Conservation (phyloP, 495 filamentous ascomycete species). For the Hypomontagnella monticulosa region DNA sequence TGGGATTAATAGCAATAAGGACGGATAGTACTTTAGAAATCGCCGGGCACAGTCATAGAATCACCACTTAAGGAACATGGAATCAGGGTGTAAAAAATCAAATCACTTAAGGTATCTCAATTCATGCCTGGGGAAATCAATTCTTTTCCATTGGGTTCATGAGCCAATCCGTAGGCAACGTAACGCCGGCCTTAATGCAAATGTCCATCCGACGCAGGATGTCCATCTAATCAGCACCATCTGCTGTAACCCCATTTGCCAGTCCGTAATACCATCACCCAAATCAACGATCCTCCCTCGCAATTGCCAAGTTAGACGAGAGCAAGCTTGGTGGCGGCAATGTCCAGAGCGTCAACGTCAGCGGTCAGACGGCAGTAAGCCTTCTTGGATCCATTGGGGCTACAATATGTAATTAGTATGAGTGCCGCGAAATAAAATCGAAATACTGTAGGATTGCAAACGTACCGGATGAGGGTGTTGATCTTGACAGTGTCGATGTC, state of each 20-base stretch:
- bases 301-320: slow-evolving; percentile 77
- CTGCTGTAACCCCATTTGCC: slow-evolving; percentile 19
- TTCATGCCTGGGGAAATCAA: slow-evolving; percentile 38
- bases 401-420: slow-evolving; percentile 48
- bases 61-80: slow-evolving; percentile 15
- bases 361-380: slow-evolving; percentile 93
- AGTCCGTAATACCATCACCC: slow-evolving; percentile 34
- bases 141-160: slow-evolving; percentile 46
- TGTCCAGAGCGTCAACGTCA: slow-evolving; percentile 98
- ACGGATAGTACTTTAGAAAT: background rate
- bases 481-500: slow-evolving; percentile 98
- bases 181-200: slow-evolving; percentile 50
- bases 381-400: slow-evolving; percentile 98
- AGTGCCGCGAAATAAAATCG: background rate
- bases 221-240: slow-evolving; percentile 38
- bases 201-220: slow-evolving; percentile 40
- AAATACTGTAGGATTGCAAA: slow-evolving; percentile 10
- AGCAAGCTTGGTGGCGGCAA: slow-evolving; percentile 97
- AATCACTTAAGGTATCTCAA: slow-evolving; percentile 15
- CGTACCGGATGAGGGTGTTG: slow-evolving; percentile 96
- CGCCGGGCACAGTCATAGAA: background rate
- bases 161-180: slow-evolving; percentile 44
- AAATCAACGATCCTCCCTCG: slow-evolving; percentile 23
- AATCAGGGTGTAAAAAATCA: slow-evolving; percentile 2
- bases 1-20: background rate